Percentiles rank a stretch among this genome's conserved stretches.
Evolutionary conservation across 2,329 filamentous ascomycete genomes (phyloP).

Genomic region (Dendrostoma leiphaemia): DNA sequence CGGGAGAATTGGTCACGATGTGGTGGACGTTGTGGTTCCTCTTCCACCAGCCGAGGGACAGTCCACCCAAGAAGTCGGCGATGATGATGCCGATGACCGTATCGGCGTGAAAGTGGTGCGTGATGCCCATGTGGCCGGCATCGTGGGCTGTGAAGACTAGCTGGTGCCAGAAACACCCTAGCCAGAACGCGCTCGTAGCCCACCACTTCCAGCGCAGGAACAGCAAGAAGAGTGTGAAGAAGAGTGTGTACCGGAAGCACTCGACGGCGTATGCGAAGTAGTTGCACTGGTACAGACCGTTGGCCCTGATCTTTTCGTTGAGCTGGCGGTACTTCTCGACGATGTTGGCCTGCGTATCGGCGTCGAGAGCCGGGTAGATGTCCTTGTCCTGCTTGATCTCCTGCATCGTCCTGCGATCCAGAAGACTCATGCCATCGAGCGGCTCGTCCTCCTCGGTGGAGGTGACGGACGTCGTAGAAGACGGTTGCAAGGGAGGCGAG

Average conservation of each 20-base stretch:
- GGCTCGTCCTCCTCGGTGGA: conserved; percentile 41
- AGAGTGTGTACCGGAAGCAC: conserved; percentile 64
- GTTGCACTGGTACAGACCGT: conserved; percentile 80
- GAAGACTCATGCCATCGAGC: conserved; percentile 57
- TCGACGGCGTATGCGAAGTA: conserved; percentile 80
- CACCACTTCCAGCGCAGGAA: conserved; percentile 67
- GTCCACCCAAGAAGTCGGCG: conserved; percentile 82
- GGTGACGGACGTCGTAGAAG: conserved; percentile 61
- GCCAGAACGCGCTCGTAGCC: conserved; percentile 64
- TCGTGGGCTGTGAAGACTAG: conserved; percentile 93
- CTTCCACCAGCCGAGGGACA: conserved; percentile 98
- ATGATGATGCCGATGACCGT: conserved; percentile 85
- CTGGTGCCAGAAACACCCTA: conserved; percentile 91
- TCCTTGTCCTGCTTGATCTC: conserved; percentile 73
- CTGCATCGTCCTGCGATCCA: conserved; percentile 71
- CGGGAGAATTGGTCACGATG: conserved; percentile 90
- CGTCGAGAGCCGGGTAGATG: conserved; percentile 78
- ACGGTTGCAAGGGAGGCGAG: conserved; percentile 28
- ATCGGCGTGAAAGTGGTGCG: conserved; percentile 82
- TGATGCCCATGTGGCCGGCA: conserved; percentile 96
- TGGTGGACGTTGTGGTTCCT: conserved; percentile 94
- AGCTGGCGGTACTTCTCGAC: conserved; percentile 79
- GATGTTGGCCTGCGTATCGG: conserved; percentile 70
- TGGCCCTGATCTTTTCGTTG: conserved; percentile 66
- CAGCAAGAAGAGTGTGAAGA: conserved; percentile 61